These are phyloP conservation scores for Thermoascus crustaceus DNA, from an alignment of 2,329 filamentous ascomycete species.

Conservation along the genomic window DNA sequence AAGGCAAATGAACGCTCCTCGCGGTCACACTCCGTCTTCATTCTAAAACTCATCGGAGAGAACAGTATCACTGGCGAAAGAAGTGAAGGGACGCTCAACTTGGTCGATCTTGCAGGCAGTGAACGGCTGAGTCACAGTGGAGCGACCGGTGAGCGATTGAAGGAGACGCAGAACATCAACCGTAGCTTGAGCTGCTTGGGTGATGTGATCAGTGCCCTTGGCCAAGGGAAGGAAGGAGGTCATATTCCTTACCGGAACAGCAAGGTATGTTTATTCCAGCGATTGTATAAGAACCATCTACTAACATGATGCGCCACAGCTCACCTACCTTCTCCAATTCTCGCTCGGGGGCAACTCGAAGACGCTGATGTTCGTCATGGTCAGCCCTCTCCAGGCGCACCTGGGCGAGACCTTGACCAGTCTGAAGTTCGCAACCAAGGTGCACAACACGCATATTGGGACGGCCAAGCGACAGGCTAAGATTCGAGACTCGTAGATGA, in stretches of 20 bases:
- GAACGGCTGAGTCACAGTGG: conserved; percentile 83
- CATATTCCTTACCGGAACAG: conserved; percentile 95
- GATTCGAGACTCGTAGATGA: conserved; percentile 27
- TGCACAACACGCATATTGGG: conserved; percentile 79
- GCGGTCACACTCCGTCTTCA: conserved; percentile 92
- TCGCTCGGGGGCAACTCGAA: conserved; percentile 92
- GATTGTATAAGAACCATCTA: neutral
- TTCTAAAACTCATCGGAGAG: conserved; percentile 59
- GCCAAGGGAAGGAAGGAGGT: conserved; percentile 63
- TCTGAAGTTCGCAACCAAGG: conserved; percentile 92
- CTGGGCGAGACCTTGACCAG: conserved; percentile 89
- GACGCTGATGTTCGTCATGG: conserved; percentile 99
- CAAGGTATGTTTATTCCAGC: conserved; percentile 50
- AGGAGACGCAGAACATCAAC: conserved; percentile 97
- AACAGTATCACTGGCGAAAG: conserved; percentile 72
- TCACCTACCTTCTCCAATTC: conserved; percentile 92
- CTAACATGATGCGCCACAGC: conserved; percentile 38
- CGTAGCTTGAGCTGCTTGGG: conserved; percentile 85
- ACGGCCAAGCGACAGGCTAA: conserved; percentile 55
- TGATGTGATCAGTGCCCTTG: conserved; percentile 91
- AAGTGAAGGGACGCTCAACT: conserved; percentile 87
- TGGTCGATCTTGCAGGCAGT: conserved; percentile 90
- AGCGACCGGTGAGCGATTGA: conserved; percentile 76
- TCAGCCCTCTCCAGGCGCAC: conserved; percentile 83
- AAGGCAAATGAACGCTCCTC: conserved; percentile 94